These are phyloP conservation scores for Ceratocystiopsis minuta DNA, from an alignment of 2,329 filamentous ascomycete species.

Conservation along the genomic window DNA sequence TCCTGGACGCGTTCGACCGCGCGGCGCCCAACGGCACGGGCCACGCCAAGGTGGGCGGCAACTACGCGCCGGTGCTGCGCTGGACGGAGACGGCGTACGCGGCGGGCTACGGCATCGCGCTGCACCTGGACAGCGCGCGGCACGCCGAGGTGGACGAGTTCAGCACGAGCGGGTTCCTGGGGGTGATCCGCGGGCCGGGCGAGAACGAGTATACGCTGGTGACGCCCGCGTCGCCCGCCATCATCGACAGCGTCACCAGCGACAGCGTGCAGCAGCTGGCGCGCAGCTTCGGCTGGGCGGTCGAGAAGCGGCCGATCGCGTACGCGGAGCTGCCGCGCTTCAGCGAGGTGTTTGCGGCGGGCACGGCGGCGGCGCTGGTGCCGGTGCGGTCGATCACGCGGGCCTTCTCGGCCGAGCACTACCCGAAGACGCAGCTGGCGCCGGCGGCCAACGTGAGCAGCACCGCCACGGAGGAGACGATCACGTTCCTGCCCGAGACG, in stretches of 20 bases:
- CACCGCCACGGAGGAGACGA: constrained; percentile 25
- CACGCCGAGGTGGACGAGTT: constrained; percentile 88
- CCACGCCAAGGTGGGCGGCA: constrained; percentile 84
- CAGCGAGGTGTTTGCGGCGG: constrained; percentile 74
- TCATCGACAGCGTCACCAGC: constrained; percentile 75
- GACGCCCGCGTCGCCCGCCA: constrained; percentile 72
- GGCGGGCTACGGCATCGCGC: constrained; percentile 79
- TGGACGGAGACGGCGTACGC: constrained; percentile 67
- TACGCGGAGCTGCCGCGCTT: constrained; percentile 37
- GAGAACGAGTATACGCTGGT: constrained; percentile 47
- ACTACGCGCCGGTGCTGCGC: constrained; percentile 81
- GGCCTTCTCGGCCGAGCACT: constrained; percentile 22
- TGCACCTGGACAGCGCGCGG: constrained; percentile 76
- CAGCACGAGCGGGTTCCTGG: constrained; percentile 84
- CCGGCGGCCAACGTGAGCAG: constrained; percentile 21
- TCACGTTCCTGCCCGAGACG: constrained; percentile 34
- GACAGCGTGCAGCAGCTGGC: constrained; percentile 63
- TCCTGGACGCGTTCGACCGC: constrained; percentile 86
- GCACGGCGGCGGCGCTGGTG: constrained; percentile 79
- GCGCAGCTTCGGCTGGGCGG: constrained; percentile 62
- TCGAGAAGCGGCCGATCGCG: constrained; percentile 59
- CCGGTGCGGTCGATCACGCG: constrained; percentile 84
- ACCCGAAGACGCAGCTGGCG: constrained; percentile 11
- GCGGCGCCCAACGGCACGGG: constrained; percentile 83
- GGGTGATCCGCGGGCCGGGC: constrained; percentile 38